These are phyloP conservation scores for Phyllostachys edulis DNA, from an alignment of 176 grass and related monocot genomes.

Conservation along the genomic window DNA sequence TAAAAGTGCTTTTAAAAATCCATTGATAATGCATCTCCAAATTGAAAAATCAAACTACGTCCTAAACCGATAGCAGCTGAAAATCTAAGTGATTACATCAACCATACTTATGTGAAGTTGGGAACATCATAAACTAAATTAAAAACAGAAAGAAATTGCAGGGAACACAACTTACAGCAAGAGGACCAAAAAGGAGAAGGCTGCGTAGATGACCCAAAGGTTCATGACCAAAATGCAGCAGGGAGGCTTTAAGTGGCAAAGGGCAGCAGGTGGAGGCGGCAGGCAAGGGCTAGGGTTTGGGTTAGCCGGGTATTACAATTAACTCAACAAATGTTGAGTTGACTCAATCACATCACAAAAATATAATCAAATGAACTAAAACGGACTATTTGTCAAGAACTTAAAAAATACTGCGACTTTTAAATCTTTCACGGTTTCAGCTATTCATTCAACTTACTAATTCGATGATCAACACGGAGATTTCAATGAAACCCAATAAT, in stretches of 20 bases:
- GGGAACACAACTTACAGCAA: slow-evolving; percentile 2
- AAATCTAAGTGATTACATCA: not conserved
- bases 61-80: not conserved
- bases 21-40: not conserved
- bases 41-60: not conserved
- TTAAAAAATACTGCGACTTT: not conserved
- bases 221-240: too few relatives aligned
- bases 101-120: not conserved
- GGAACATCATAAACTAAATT: not conserved
- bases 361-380: not conserved
- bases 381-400: not conserved
- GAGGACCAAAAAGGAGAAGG: not conserved
- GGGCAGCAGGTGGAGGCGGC: too few relatives aligned
- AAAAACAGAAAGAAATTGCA: not conserved
- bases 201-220: not conserved
- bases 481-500: not conserved
- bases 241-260: too few relatives aligned
- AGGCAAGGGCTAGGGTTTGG: too few relatives aligned
- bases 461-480: not conserved
- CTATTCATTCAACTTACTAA: not conserved
- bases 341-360: not conserved
- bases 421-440: not conserved
- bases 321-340: not conserved
- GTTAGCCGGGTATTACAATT: too few relatives aligned
- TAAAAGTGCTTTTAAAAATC: not conserved